Evolutionary conservation across 139 green algal genomes (phyloP).

Genomic region (Desmodesmus armatus): DNA sequence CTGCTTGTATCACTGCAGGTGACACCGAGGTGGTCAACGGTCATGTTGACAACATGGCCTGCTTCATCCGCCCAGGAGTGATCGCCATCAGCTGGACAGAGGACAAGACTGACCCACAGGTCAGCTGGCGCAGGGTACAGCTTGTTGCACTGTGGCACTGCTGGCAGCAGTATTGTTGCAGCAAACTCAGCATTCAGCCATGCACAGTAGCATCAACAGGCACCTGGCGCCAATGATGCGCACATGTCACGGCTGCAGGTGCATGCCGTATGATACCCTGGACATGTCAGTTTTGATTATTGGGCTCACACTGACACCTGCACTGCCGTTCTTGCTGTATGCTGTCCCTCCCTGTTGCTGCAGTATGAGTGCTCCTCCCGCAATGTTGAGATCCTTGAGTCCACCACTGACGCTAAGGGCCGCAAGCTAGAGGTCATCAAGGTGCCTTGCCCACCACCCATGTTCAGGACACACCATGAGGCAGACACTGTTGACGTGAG

Average conservation of each 20-base stretch:
- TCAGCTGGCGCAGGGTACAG: background rate
- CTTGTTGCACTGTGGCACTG: background rate
- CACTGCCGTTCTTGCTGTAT: too few species aligned
- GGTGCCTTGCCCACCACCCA: conserved; percentile 68
- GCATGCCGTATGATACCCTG: background rate
- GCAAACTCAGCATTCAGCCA: background rate
- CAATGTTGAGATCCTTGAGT: conserved; percentile 55
- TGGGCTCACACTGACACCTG: background rate
- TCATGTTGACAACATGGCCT: conserved; percentile 85
- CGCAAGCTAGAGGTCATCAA: conserved; percentile 76
- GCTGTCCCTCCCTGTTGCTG: background rate
- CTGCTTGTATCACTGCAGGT: too few species aligned
- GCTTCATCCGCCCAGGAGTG: conserved; percentile 75
- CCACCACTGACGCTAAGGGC: conserved; percentile 65
- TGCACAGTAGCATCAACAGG: too few species aligned
- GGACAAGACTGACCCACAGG: conserved; percentile 72
- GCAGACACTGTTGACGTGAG: conserved; percentile 54
- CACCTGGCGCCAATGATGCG: too few species aligned
- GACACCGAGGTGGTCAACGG: conserved; percentile 76
- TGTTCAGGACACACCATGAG: conserved; percentile 66
- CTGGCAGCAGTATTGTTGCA: background rate
- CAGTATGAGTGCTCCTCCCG: conserved; percentile 62
- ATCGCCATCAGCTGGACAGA: conserved; percentile 80
- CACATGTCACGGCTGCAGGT: background rate
- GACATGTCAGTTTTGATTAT: background rate